These are phyloP conservation scores for Ilyonectria robusta DNA, from an alignment of 2,329 filamentous ascomycete genomes.

Conservation along the genomic window DNA sequence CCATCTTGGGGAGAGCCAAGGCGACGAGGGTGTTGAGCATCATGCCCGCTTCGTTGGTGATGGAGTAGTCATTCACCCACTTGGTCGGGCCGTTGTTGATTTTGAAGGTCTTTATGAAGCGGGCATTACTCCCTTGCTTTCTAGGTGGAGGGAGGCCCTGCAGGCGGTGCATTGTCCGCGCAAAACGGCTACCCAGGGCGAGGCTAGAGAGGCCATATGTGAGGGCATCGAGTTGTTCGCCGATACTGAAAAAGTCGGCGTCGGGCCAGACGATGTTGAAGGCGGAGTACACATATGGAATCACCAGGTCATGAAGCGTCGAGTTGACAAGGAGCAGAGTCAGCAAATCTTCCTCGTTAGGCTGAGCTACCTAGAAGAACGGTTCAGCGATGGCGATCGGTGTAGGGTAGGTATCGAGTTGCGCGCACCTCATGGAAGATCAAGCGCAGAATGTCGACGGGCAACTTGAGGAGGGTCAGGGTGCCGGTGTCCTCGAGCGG, in stretches of 20 bases:
- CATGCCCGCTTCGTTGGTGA: slow-evolving; percentile 26
- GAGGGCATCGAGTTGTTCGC: slow-evolving; percentile 29
- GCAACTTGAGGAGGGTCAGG: slow-evolving; percentile 30
- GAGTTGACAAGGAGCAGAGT: slow-evolving; percentile 28
- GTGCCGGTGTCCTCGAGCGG: slow-evolving; percentile 11
- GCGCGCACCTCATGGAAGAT: slow-evolving; percentile 32
- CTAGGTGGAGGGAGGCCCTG: slow-evolving; percentile 21
- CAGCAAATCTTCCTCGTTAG: slow-evolving; percentile 24
- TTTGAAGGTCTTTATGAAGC: slow-evolving; percentile 29
- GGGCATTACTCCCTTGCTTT: slow-evolving; percentile 24
- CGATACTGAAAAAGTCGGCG: slow-evolving; percentile 11
- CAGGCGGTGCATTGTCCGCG: slow-evolving; percentile 26
- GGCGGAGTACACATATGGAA: slow-evolving; percentile 27
- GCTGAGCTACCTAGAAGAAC: slow-evolving; percentile 22
- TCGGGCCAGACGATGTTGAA: slow-evolving; percentile 33
- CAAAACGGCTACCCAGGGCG: slow-evolving; percentile 29
- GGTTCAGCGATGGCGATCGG: slow-evolving; percentile 5
- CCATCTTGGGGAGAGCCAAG: slow-evolving; percentile 32
- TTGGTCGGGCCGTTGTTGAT: slow-evolving; percentile 29
- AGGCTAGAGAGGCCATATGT: slow-evolving; percentile 30
- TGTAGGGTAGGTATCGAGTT: slow-evolving; percentile 12
- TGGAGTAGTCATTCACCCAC: slow-evolving; percentile 28
- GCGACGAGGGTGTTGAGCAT: slow-evolving; percentile 37
- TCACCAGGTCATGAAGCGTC: slow-evolving; percentile 28
- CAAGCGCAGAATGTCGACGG: slow-evolving; percentile 32